Conservation (phyloP, 768 basidiomycete species). For the Lactifluus echinatus region DNA sequence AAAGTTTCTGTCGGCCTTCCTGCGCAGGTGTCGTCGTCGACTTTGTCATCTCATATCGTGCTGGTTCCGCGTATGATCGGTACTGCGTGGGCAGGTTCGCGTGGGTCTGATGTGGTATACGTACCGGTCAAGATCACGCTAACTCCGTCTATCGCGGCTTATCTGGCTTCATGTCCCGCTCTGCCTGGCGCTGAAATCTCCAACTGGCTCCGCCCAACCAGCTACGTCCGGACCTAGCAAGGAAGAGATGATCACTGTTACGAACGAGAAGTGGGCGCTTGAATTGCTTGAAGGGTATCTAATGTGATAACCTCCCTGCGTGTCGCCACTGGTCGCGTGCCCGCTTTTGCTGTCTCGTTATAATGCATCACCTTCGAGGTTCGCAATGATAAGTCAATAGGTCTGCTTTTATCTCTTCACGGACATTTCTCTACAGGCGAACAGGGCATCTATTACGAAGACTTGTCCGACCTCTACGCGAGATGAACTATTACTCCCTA, state of each 20-base stretch:
- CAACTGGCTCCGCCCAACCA: slow-evolving; percentile 28
- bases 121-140: slow-evolving; percentile 39
- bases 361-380: slow-evolving; percentile 55
- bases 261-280: slow-evolving; percentile 55
- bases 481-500: slow-evolving; percentile 28
- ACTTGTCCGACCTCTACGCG: slow-evolving; percentile 50
- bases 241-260: slow-evolving; percentile 41
- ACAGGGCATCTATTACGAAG: slow-evolving; percentile 52
- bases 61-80: slow-evolving; percentile 45
- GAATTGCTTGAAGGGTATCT: slow-evolving; percentile 49
- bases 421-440: slow-evolving; percentile 38
- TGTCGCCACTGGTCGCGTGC: neutral
- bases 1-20: neutral
- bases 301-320: neutral
- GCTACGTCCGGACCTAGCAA: slow-evolving; percentile 28
- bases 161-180: slow-evolving; percentile 58
- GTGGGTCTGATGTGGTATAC: slow-evolving; percentile 55
- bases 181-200: slow-evolving; percentile 34
- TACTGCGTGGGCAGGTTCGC: slow-evolving; percentile 48
- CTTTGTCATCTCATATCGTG: slow-evolving; percentile 53
- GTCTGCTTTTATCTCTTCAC: too few species aligned
- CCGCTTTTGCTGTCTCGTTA: slow-evolving; percentile 45
- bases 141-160: slow-evolving; percentile 41
- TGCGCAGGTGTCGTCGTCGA: slow-evolving; percentile 49
- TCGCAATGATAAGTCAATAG: neutral